These are phyloP conservation scores for Suhomyces wounanorum DNA, from an alignment of 1,139 yeast species.

Conservation along the genomic window DNA sequence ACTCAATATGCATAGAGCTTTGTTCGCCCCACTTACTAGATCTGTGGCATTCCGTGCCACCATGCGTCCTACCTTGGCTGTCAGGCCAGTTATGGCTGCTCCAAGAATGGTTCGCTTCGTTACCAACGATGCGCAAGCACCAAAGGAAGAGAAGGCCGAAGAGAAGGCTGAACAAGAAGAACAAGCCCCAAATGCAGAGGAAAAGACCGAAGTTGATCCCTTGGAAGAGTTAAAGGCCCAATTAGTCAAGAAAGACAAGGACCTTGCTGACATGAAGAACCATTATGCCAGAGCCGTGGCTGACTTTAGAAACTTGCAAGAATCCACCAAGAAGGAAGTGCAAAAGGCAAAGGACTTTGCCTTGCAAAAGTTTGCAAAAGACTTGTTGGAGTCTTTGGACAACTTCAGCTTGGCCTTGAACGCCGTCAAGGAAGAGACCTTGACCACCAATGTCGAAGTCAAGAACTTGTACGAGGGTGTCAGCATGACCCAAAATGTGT, in stretches of 20 bases:
- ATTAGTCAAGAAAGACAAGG: conserved; percentile 71
- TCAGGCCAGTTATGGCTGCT: conserved; percentile 20
- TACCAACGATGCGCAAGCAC: conserved; percentile 24
- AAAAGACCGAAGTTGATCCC: conserved; percentile 14
- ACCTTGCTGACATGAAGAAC: conserved; percentile 79
- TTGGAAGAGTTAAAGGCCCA: conserved; percentile 52
- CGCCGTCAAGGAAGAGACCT: conserved; percentile 70
- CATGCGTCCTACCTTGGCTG: conserved; percentile 18
- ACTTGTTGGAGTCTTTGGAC: conserved; percentile 85
- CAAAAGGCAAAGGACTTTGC: conserved; percentile 91
- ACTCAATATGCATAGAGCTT: conserved; percentile 35
- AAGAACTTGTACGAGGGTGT: conserved; percentile 85
- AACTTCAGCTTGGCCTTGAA: conserved; percentile 86
- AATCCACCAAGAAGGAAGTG: conserved; percentile 82
- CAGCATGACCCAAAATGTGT: conserved; percentile 83
- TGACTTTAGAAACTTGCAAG: conserved; percentile 91
- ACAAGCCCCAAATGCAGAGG: conserved; percentile 16
- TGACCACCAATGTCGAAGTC: conserved; percentile 61
- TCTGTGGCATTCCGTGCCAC: conserved; percentile 25
- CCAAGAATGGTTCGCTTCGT: conserved; percentile 26
- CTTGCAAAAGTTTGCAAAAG: conserved; percentile 89
- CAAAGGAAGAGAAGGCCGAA: conserved; percentile 16
- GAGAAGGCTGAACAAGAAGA: conserved; percentile 14
- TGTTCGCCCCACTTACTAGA: conserved; percentile 29
- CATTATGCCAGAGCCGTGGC: conserved; percentile 83